Evolutionary conservation across 202 grass and related monocot genomes (phyloP), one percentile per base, ranked within the genome.

Genomic region (Eragrostis tef): DNA sequence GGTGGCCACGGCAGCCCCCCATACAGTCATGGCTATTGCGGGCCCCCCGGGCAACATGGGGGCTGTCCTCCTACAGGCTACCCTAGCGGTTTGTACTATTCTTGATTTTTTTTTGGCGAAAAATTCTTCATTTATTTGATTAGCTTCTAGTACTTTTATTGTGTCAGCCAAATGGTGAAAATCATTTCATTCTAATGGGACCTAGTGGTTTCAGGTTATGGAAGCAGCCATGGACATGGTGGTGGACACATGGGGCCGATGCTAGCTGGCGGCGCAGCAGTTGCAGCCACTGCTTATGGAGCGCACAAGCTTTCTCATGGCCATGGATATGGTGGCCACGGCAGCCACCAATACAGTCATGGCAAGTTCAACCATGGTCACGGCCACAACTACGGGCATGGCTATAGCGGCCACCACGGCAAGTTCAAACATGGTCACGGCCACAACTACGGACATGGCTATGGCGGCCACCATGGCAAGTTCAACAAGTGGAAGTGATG

Each of bases 401-500:
- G 66, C 11, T 54, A 84, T 11, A 63, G 82, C 25, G 59, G 49
- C 17, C 65, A 48, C 46, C 46, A 49, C 12, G 47, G 47, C 47
- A 49, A 49, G 47, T 49, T 49, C 47, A 49, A 49, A 15, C 47
- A 49, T 49, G 47, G 47, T 15, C 85, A 90, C 20, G 92, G 92
- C 17, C 83, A 88, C 70, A 86, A 90, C 75, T 87, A 91, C 14
- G 92, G 88, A 11, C 47, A 49, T 49, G 47, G 47, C 47, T 49
- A 49, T 49, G 47, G 47, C 11, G 47, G 47, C 10, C 47, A 49
- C 47, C 47, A 49, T 7, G 47, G 47, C 47, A 49, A 49, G 47
- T 94, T 94, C 89, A 92, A 90, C 89, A 94, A 94, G 81, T 94
- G 92, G 92, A 94, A 94, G 92, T 94, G 77, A 91, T 66, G 54